Base-by-base conservation (phyloP, 805 yeast genomes). In the Zygoascus biomembranicola region DNA sequence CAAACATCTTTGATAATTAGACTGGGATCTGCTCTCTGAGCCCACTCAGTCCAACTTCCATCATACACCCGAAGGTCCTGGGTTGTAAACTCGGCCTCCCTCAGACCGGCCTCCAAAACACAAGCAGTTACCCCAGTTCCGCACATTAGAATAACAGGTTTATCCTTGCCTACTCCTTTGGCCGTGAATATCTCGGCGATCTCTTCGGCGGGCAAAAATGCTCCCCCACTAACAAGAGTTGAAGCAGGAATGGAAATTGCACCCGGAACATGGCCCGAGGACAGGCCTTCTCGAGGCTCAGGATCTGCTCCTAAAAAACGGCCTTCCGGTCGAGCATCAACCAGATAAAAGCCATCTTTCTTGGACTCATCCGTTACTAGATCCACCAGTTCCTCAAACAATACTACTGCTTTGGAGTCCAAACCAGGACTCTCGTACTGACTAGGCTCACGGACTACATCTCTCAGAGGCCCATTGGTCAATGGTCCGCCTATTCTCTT, bases 51-150 rank as follows among this genome's bases (percentile, higher is more conserved):
- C 79, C 81, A 61, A 58, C 69, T 61, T 56, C 75, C 99, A 63
- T 94, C 99, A 61, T 86, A 86, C 20, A 86, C 77, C 13, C 49
- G 47, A 26, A 57, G 47, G 9, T 52, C 50, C 50, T 57, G 52
- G 19, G 32, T 42, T 42, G 77, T 76, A 13, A 84, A 71, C 5
- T 66, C 67, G 43, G 72, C 67, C 32, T 73, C 70, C 53, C 81
- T 82, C 43, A 86, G 66, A 1, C 95, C 98, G 8, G 85, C 73
- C 68, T 87, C 85, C 47, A 92, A 76, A 43, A 94, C 82, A 58
- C 92, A 88, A 0, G 97, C 98, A 10, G 97, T 84, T 49, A 94
- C 97, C 47, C 98, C 99, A 0, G 97, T 85, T 31, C 98, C 99
- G 66, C 99, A 94, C 87, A 87, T 81, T 42, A 85, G 86, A 49